Evolutionary conservation across 2,329 filamentous ascomycete genomes (phyloP).

Genomic region (Cytospora piceae): DNA sequence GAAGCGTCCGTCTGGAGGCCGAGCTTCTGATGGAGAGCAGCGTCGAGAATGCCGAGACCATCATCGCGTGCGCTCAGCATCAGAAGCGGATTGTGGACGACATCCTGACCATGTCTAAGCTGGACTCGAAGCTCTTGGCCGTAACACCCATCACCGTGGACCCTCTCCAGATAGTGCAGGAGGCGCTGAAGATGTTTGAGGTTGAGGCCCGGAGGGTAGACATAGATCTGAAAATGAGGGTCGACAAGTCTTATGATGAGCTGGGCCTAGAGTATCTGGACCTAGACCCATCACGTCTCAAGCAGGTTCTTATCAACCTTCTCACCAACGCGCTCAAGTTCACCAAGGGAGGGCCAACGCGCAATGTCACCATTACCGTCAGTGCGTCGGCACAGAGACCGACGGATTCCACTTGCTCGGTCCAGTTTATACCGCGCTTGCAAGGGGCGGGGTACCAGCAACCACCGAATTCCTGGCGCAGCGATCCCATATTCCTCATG

Average conservation of each 20-base stretch:
- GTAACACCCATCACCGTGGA: slow-evolving; percentile 73
- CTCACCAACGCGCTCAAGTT: slow-evolving; percentile 84
- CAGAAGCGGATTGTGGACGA: slow-evolving; percentile 79
- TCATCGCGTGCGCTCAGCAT: slow-evolving; percentile 76
- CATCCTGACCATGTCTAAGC: slow-evolving; percentile 73
- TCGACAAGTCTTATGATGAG: slow-evolving; percentile 64
- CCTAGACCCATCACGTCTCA: slow-evolving; percentile 73
- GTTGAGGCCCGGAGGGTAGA: slow-evolving; percentile 71
- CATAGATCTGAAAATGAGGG: slow-evolving; percentile 66
- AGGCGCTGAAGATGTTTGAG: slow-evolving; percentile 77
- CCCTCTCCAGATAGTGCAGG: slow-evolving; percentile 67
- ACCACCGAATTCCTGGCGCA: slow-evolving; percentile 36
- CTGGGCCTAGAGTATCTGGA: slow-evolving; percentile 66
- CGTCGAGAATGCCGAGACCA: slow-evolving; percentile 76
- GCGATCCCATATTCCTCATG: slow-evolving; percentile 64
- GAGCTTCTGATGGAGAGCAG: slow-evolving; percentile 57
- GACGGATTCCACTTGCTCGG: slow-evolving; percentile 47
- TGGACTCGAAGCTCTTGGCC: slow-evolving; percentile 74
- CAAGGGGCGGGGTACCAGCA: slow-evolving; percentile 47
- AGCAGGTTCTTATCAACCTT: slow-evolving; percentile 80
- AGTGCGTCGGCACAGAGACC: slow-evolving; percentile 48
- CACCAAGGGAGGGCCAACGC: slow-evolving; percentile 64
- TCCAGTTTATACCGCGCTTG: slow-evolving; percentile 66
- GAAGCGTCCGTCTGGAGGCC: slow-evolving; percentile 33
- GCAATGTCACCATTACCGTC: slow-evolving; percentile 56